phyloP scores from a whole-genome alignment of 176 grass and related monocot species.

The barley (Hordeum vulgare) region DNA sequence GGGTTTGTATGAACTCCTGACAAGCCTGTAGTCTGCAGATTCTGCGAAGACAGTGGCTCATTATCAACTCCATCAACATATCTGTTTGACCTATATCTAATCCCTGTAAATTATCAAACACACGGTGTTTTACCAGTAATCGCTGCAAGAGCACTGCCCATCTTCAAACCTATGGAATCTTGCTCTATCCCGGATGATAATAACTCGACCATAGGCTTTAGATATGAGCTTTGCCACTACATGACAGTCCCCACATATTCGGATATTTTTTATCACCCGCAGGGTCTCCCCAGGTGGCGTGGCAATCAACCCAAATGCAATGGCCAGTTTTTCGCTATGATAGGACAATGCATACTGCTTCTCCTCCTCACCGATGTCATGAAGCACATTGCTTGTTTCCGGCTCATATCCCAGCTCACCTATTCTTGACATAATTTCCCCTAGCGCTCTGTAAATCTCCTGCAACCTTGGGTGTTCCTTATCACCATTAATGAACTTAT shows the following conservation, averaged over 20 bases:
- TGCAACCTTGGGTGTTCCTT: conserved; percentile 51
- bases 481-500: conserved; percentile 77
- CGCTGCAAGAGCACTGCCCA: conserved; percentile 66
- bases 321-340: conserved; percentile 82
- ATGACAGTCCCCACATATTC: conserved; percentile 86
- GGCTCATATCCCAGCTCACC: conserved; percentile 72
- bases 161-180: conserved; percentile 80
- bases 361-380: conserved; percentile 85
- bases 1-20: not conserved
- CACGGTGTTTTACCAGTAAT: conserved; percentile 67
- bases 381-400: conserved; percentile 67
- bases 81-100: not conserved
- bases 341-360: conserved; percentile 64
- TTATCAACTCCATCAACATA: not conserved
- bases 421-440: conserved; percentile 54
- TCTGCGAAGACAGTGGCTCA: not conserved
- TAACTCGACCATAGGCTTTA: conserved; percentile 64
- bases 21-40: not conserved
- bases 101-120: not conserved
- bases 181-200: conserved; percentile 59
- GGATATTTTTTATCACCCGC: conserved; percentile 80
- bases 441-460: conserved; percentile 55
- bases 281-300: conserved; percentile 47
- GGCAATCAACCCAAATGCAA: conserved; percentile 73
- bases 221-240: conserved; percentile 74